Evolutionary conservation across 148 eudicot genomes (phyloP).

Genomic region (Oxyria digyna): DNA sequence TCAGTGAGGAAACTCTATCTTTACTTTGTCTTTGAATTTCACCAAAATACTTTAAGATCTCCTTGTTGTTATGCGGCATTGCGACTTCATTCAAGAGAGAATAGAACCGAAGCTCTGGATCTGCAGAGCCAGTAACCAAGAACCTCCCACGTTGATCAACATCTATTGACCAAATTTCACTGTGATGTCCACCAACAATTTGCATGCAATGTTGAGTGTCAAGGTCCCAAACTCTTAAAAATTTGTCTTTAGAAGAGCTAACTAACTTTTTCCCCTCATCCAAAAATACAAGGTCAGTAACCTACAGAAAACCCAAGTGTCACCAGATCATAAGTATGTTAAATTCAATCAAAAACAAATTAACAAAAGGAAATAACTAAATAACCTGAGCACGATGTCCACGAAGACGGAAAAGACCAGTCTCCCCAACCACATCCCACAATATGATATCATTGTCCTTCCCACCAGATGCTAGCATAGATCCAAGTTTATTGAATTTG

Average conservation of each 20-base stretch:
- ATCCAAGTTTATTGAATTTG: slow-evolving; percentile 62
- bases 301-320: slow-evolving; percentile 27
- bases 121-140: slow-evolving; percentile 83
- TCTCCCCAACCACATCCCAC: slow-evolving; percentile 96
- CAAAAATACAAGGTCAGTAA: slow-evolving; percentile 79
- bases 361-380: neutral
- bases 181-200: slow-evolving; percentile 90
- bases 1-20: slow-evolving; percentile 76
- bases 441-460: slow-evolving; percentile 85
- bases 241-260: slow-evolving; percentile 96
- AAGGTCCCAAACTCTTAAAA: slow-evolving; percentile 92
- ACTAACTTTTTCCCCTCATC: slow-evolving; percentile 74
- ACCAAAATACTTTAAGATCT: slow-evolving; percentile 74
- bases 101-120: slow-evolving; percentile 78
- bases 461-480: slow-evolving; percentile 91
- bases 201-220: slow-evolving; percentile 95
- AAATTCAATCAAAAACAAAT: neutral
- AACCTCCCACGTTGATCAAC: slow-evolving; percentile 68
- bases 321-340: neutral
- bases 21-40: slow-evolving; percentile 72
- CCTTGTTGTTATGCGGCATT: slow-evolving; percentile 50
- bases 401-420: slow-evolving; percentile 86
- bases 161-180: slow-evolving; percentile 93
- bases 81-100: slow-evolving; percentile 21
- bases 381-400: slow-evolving; percentile 97